phyloP scores from a whole-genome alignment of 2,329 filamentous ascomycete genomes.

The Zasmidium citrigriseum region DNA sequence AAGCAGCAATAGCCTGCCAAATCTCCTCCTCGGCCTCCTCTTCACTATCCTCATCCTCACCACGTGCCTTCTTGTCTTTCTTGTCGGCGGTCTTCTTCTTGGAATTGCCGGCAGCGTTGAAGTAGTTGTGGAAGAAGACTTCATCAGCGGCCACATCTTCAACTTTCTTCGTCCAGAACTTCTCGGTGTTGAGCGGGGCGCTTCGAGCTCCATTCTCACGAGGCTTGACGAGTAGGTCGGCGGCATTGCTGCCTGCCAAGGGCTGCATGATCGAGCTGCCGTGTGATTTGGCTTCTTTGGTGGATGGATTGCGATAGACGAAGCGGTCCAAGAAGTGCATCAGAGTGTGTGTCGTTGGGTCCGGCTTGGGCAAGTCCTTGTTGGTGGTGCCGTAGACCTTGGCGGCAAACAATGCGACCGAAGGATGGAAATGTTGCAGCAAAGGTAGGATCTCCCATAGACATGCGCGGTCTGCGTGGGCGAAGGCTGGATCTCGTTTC shows the following conservation, averaged over 20 bases:
- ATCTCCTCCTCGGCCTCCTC: slow-evolving; percentile 66
- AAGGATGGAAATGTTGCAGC: slow-evolving; percentile 85
- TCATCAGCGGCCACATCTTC: slow-evolving; percentile 88
- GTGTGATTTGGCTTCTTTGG: slow-evolving; percentile 59
- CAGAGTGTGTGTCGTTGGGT: slow-evolving; percentile 84
- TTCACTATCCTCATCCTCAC: slow-evolving; percentile 44
- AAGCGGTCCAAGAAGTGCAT: slow-evolving; percentile 98
- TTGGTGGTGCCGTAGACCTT: slow-evolving; percentile 69
- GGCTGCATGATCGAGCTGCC: slow-evolving; percentile 98
- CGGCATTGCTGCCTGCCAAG: slow-evolving; percentile 64
- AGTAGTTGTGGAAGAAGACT: slow-evolving; percentile 98
- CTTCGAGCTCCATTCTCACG: slow-evolving; percentile 42
- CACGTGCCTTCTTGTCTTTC: slow-evolving; percentile 51
- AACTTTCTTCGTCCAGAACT: slow-evolving; percentile 89
- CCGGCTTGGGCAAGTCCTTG: slow-evolving; percentile 80
- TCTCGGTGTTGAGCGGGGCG: slow-evolving; percentile 76
- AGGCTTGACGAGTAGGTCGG: slow-evolving; percentile 62
- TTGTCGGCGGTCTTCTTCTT: slow-evolving; percentile 60
- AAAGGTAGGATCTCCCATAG: slow-evolving; percentile 90
- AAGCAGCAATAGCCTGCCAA: slow-evolving; percentile 86
- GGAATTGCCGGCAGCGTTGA: slow-evolving; percentile 64
- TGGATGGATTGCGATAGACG: slow-evolving; percentile 93
- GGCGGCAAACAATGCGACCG: slow-evolving; percentile 79
- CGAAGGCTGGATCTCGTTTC: slow-evolving; percentile 88
- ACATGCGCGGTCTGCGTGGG: slow-evolving; percentile 89